Base-by-base conservation (phyloP, 257 asterid species). In the Anisodus acutangulus region DNA sequence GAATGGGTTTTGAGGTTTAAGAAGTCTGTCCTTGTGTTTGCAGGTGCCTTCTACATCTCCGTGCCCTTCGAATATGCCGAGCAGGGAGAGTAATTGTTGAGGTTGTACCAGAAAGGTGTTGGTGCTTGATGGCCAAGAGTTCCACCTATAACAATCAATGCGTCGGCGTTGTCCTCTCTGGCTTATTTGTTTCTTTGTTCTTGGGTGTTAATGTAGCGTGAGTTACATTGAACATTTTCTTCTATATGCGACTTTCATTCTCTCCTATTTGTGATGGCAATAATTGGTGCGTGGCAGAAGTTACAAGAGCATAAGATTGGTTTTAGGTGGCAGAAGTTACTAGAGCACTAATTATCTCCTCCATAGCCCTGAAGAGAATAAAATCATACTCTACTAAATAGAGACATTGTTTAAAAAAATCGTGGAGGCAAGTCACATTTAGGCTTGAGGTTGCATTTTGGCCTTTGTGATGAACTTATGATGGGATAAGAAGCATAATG, bases 1-100 rank as follows among this genome's bases (percentile, higher is more conserved):
- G 35, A 31, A 31, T 60, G 49, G 26, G 57, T 13, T 53, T 26
- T 51, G 62, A 8, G 64, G 16, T 53, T 31, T 51, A 8, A 53
- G 13, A 13, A 13, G n/a, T 7, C 35, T 47, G 41, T 51, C 63
- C 49, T 53, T 78, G 45, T 76, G 47, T 76, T 76, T 76, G 81
- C 81, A 78, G 81, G 47, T 13, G 64, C 62, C 81, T 8, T 7
- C 81, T 4, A 41, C 47, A 13, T 26, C 81, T 22, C 63, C 59
- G 17, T 51, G 81, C 26, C 12, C 39, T 13, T 13, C 39, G 45
- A 76, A 15, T 76, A 63, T 26, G 64, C 81, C 63, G 12, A 26
- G 81, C n/a, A 26, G 64, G 63, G 15, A 78, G 64, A 54, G 59
- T 78, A 51, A 51, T 78, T 78, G 47, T 53, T 78, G 47, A 78